phyloP scores from a whole-genome alignment of 2,329 filamentous ascomycete species.

The Gremmenia infestans region DNA sequence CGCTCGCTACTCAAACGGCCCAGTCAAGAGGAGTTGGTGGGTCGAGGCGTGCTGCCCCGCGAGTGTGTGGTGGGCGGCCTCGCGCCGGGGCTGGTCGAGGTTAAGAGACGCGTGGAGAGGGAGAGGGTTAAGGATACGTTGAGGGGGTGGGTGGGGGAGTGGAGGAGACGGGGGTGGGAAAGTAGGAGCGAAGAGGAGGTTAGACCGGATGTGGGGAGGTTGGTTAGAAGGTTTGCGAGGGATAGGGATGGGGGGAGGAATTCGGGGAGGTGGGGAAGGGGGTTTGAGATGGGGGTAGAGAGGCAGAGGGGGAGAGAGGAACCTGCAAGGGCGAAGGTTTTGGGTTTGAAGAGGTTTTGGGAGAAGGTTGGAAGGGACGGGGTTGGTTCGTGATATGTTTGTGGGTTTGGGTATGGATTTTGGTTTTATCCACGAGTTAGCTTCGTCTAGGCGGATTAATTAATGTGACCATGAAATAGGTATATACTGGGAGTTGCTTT shows the following conservation, averaged over 20 bases:
- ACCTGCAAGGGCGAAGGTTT: constrained; percentile 41
- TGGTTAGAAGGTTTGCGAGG: constrained; percentile 36
- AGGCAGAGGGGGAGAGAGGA: constrained; percentile 37
- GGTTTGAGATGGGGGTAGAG: constrained; percentile 35
- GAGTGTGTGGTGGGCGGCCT: constrained; percentile 49
- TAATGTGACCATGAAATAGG: too few species aligned
- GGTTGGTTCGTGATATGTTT: not conserved
- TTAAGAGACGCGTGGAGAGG: constrained; percentile 57
- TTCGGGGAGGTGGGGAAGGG: constrained; percentile 15
- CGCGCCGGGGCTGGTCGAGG: constrained; percentile 58
- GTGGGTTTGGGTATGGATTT: not conserved
- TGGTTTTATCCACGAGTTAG: not conserved
- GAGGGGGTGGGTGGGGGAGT: constrained; percentile 56
- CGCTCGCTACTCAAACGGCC: constrained; percentile 56
- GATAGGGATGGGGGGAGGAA: constrained; percentile 17
- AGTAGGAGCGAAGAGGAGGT: constrained; percentile 42
- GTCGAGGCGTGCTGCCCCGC: constrained; percentile 58
- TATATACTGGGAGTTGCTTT: too few species aligned
- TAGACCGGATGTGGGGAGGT: constrained; percentile 32
- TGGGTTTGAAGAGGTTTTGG: constrained; percentile 60
- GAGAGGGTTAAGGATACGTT: constrained; percentile 64
- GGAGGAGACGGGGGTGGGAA: constrained; percentile 27
- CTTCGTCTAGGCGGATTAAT: too few species aligned
- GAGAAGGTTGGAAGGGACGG: constrained; percentile 45
- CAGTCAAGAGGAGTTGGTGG: constrained; percentile 54